These are phyloP conservation scores for Zychaea mexicana DNA, from an alignment of 371 early-diverging fungal species.

Conservation along the genomic window DNA sequence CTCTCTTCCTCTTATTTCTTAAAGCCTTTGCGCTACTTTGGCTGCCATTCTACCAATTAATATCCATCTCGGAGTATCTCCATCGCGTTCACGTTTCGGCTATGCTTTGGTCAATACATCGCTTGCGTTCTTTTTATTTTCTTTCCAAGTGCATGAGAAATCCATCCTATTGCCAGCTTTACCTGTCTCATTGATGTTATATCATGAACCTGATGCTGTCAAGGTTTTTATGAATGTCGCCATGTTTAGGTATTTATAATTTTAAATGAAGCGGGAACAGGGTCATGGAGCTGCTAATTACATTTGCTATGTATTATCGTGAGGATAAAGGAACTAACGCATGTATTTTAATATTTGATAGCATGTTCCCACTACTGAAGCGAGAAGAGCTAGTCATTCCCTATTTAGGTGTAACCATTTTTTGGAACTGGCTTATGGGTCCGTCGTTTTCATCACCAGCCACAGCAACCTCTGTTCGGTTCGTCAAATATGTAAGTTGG, in stretches of 20 bases:
- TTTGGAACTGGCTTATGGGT: conserved; percentile 75
- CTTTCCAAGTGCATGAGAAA: conserved; percentile 98
- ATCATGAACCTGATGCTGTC: conserved; percentile 61
- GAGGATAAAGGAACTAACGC: too few relatives aligned
- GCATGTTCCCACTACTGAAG: conserved; percentile 86
- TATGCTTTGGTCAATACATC: conserved; percentile 76
- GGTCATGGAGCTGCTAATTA: background rate
- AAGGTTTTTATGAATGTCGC: conserved; percentile 80
- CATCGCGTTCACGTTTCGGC: conserved; percentile 56
- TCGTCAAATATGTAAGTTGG: background rate
- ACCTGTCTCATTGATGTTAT: conserved; percentile 73
- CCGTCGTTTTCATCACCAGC: conserved; percentile 3
- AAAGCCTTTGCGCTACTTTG: conserved; percentile 70
- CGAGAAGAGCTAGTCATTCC: conserved; percentile 72
- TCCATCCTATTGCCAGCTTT: conserved; percentile 85
- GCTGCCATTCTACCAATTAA: conserved; percentile 70
- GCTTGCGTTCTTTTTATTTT: conserved; percentile 89
- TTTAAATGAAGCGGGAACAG: background rate
- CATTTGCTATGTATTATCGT: too few relatives aligned
- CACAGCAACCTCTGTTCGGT: too few relatives aligned
- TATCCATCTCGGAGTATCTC: conserved; percentile 56
- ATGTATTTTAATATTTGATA: too few relatives aligned
- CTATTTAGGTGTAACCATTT: conserved; percentile 56
- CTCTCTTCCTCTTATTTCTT: background rate
- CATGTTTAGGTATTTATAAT: conserved; percentile 66